These are phyloP conservation scores for Babesia bigemina DNA, from an alignment of 169 alveolate species.

Conservation along the genomic window DNA sequence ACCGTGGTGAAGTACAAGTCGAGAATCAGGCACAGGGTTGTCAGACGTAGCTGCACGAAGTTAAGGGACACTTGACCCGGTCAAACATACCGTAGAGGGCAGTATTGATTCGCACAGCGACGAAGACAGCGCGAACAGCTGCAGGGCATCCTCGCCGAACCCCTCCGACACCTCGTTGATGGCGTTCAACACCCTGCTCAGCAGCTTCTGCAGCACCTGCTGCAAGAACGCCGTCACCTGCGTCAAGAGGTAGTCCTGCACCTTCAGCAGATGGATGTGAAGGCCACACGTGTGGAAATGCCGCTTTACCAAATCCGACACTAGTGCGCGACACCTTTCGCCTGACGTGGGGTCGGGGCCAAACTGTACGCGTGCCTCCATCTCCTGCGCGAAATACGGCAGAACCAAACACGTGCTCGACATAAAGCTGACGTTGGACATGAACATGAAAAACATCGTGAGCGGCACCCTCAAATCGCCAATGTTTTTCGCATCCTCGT, in stretches of 20 bases:
- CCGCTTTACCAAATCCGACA: constrained; percentile 22
- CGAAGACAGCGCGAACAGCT: constrained; percentile 3
- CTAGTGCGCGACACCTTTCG: not conserved
- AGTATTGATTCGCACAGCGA: constrained; percentile 11
- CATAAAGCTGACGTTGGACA: constrained; percentile 45
- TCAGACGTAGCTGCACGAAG: constrained; percentile 12
- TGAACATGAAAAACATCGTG: constrained; percentile 26
- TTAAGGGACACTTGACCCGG: not conserved
- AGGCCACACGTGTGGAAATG: constrained; percentile 19
- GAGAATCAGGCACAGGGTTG: constrained; percentile 11
- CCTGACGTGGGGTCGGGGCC: not conserved
- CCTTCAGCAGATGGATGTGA: constrained; percentile 30
- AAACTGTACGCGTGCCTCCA: not conserved
- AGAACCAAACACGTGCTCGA: constrained; percentile 13
- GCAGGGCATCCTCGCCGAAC: constrained; percentile 33
- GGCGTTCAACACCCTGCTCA: constrained; percentile 19
- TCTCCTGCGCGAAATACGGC: constrained; percentile 41
- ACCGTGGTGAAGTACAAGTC: constrained; percentile 51
- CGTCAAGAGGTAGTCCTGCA: constrained; percentile 53
- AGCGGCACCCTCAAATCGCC: constrained; percentile 5
- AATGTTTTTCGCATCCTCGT: constrained; percentile 24
- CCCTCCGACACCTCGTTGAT: constrained; percentile 9
- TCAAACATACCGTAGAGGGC: constrained; percentile 29
- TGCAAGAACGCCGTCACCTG: constrained; percentile 55
- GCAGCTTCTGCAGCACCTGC: constrained; percentile 54